Base-by-base conservation (phyloP, 352 stramenopile genomes). In the Globisporangium megalacanthum region DNA sequence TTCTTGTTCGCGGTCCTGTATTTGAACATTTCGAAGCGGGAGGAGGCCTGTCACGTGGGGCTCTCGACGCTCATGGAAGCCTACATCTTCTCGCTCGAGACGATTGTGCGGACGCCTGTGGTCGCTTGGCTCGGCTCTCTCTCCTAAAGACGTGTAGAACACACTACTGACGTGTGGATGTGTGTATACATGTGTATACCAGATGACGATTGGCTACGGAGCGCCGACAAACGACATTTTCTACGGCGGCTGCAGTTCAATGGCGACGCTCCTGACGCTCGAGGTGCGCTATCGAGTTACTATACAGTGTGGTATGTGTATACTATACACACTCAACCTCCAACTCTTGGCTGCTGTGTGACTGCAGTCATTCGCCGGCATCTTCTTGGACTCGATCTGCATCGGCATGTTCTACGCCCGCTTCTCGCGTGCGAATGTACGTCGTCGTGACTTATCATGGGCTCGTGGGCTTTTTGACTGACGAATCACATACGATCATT, bases 181-280 rank as follows among this genome's bases (percentile, higher is more conserved):
- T 39, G 35, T 39, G 35, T 39, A 13, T 39, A 13, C 35, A 29
- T 29, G 25, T 29, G 25, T 69, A 13, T 19, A 36, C 22, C 35
- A 94, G 85, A 94, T 94, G 85, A 94, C 85, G 52, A 94, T 94
- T 54, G 85, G 85, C 7, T 94, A 94, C 44, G 83, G 85, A 4
- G 85, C 85, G 2, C 85, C 85, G 10, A 90, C 79, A n/a, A 81
- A 92, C 51, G 85, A 94, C 54, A 94, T 94, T 61, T 94, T 94
- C 63, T 94, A 92, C 65, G 85, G 85, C 42, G 81, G 79, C 19
- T 94, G 85, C 68, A 71, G 67, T 7, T 89, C 82, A 1, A 92
- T 94, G 63, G 85, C 85, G 15, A 78, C 79, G 29, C 59, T 94
- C 1, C 56, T 94, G 48, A 92, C 80, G 9, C 65, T 94, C 19